A percentile compares a stretch with the other conserved stretches of the same genome.
Evolutionary conservation across 805 yeast genomes (phyloP).

Genomic region (Phaffomyces thermotolerans): DNA sequence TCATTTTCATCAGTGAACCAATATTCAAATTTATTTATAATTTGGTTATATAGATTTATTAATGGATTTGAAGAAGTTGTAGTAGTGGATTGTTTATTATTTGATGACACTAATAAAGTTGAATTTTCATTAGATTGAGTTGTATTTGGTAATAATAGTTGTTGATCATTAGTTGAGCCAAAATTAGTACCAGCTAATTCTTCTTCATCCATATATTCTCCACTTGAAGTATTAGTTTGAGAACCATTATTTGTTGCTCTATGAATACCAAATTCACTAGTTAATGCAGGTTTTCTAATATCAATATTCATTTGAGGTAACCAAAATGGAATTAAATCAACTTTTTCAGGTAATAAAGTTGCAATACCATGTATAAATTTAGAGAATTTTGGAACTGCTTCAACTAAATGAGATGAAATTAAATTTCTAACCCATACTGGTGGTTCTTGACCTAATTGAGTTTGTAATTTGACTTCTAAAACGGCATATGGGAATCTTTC

Average conservation of each 20-base stretch:
- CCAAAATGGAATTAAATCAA: constrained; percentile 92
- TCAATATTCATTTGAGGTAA: constrained; percentile 94
- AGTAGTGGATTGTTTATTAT: constrained; percentile 8
- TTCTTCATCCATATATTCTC: constrained; percentile 63
- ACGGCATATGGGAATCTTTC: constrained; percentile 97
- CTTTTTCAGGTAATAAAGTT: constrained; percentile 76
- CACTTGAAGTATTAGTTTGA: constrained; percentile 33
- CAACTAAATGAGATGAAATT: constrained; percentile 87
- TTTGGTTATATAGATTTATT: constrained; percentile 18
- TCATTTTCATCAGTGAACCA: constrained; percentile 44
- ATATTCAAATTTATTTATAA: constrained; percentile 28
- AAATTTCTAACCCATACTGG: constrained; percentile 96
- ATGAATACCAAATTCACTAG: constrained; percentile 27
- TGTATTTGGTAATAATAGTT: constrained; percentile 7
- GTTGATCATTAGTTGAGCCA: constrained; percentile 26
- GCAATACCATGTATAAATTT: constrained; percentile 97
- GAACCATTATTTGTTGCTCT: constrained; percentile 15
- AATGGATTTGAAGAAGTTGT: constrained; percentile 9
- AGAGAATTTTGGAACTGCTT: constrained; percentile 96
- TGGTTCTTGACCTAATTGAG: constrained; percentile 98
- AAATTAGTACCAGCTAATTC: constrained; percentile 46
- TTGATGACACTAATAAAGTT: constrained; percentile 19
- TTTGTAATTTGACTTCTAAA: constrained; percentile 92
- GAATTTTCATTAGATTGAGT: constrained; percentile 24
- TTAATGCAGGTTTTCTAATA: constrained; percentile 73